Base-by-base conservation (phyloP, 2,329 filamentous ascomycete genomes). In the Microsporum canis region DNA sequence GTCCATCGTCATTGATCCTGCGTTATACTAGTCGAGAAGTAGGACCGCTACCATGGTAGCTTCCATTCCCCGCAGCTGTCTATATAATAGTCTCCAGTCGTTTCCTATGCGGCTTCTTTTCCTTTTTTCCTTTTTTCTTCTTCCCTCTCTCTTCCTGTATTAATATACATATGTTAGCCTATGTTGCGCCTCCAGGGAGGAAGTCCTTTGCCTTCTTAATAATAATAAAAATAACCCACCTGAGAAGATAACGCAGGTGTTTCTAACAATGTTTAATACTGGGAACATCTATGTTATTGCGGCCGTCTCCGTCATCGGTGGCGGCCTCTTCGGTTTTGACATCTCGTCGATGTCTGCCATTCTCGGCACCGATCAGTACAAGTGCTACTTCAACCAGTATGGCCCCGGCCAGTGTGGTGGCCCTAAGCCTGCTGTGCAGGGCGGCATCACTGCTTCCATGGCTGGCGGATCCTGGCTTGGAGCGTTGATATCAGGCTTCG, bases 321-420 rank as follows among this genome's bases (percentile, higher is more conserved):
- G 87, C 70, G 83, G 82, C 29, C 77, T 90, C 31, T 90, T 91
- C 68, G 88, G 88, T 67, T 91, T 91, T 70, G 88, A 91, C 74
- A 89, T 91, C 68, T 84, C 82, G 61, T 88, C 85, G 49, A 89
- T 90, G 86, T 85, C 82, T 41, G 83, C 82, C 53, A 82, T 85
- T 62, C 77, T 90, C 41, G 84, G 84, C 34, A 88, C 84, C 0
- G 73, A 84, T 61, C 81, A 85, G 55, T 91, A 91, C 71, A 84
- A 84, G 66, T 84, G 82, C 67, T 90, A 88, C 72, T 90, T 90
- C 75, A 77, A 84, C 67, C 81, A 88, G 68, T 71, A 77, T 1
- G 67, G 65, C 1, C 70, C 68, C 45, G 70, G 71, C 3, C 66
- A 70, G 12, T 82, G 80, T 69, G 70, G 68, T 63, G 82, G 82